Evolutionary conservation across 106 monocot species (phyloP).

Genomic region (Dendrobium nobile): DNA sequence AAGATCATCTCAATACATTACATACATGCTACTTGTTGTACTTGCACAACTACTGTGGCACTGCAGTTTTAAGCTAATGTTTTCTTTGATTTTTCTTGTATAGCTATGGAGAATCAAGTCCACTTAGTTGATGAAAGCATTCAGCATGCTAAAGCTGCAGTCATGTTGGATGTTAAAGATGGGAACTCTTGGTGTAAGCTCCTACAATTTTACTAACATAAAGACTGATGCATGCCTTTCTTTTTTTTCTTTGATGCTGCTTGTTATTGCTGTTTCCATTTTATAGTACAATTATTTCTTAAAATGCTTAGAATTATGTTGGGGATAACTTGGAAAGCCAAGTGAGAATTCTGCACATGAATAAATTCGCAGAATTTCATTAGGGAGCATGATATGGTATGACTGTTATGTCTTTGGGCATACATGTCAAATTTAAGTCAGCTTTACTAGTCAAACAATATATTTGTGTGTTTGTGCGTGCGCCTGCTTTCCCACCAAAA

Average conservation of each 20-base stretch:
- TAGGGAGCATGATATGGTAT: background rate
- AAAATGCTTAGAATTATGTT: background rate
- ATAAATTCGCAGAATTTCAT: background rate
- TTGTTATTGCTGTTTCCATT: background rate
- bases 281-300: background rate
- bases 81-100: constrained; percentile 13
- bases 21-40: too few species aligned
- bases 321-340: background rate
- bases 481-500: background rate
- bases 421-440: background rate
- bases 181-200: constrained; percentile 97
- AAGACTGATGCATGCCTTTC: background rate
- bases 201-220: background rate
- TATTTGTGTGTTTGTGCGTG: background rate
- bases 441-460: too few species aligned
- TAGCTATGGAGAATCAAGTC: constrained; percentile 61
- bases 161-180: constrained; percentile 82
- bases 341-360: background rate
- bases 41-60: background rate
- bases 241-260: background rate
- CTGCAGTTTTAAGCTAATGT: background rate
- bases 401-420: background rate
- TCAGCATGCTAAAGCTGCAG: constrained; percentile 83
- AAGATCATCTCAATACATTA: background rate
- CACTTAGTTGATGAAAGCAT: constrained; percentile 80